These are phyloP conservation scores for Ascochyta koolunga DNA, from an alignment of 2,329 filamentous ascomycete genomes.

Conservation along the genomic window DNA sequence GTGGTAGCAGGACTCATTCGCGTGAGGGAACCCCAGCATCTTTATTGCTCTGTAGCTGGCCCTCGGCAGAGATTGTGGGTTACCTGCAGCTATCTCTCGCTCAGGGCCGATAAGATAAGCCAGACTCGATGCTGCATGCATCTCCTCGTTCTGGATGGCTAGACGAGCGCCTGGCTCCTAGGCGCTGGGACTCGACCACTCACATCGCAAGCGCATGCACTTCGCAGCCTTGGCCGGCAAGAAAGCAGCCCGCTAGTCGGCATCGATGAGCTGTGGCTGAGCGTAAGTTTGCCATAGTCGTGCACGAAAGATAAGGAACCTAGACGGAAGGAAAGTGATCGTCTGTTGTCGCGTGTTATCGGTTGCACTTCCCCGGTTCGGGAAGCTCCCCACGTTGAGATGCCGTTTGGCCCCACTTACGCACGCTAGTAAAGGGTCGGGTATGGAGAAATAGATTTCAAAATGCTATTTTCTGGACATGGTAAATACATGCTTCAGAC, in stretches of 20 bases:
- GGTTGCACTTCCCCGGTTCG: constrained; percentile 11
- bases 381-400: constrained; percentile 10
- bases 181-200: constrained; percentile 6
- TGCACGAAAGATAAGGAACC: constrained; percentile 12
- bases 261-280: background rate
- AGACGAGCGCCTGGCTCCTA: background rate
- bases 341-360: constrained; percentile 4
- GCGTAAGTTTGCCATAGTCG: background rate
- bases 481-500: background rate
- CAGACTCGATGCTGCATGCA: background rate
- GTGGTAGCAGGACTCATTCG: background rate
- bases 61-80: constrained; percentile 1
- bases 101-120: constrained; percentile 18
- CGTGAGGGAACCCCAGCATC: background rate
- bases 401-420: background rate
- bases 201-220: constrained; percentile 2
- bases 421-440: background rate
- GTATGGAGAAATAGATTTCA: background rate
- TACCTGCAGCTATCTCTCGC: constrained; percentile 14
- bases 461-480: background rate
- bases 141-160: background rate
- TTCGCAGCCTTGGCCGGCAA: constrained; percentile 4
- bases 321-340: background rate
- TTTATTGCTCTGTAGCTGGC: constrained; percentile 8
- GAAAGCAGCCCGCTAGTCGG: background rate